Percentiles rank a stretch among this genome's conserved stretches.
phyloP scores from a whole-genome alignment of 495 filamentous ascomycete species.

The Xylaria scruposa region DNA sequence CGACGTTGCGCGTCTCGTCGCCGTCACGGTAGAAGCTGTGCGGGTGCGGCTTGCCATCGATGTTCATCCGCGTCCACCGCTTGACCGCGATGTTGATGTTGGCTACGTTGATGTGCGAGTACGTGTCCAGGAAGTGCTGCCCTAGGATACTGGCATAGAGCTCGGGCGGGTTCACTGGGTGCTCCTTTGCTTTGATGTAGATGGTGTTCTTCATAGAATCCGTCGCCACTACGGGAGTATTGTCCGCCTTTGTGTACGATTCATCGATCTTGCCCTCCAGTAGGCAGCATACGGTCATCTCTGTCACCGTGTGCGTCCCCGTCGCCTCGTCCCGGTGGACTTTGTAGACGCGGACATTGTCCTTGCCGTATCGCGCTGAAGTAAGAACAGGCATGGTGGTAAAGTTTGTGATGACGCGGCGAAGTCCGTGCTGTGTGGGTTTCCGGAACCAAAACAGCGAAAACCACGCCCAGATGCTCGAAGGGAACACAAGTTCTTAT shows the following conservation, averaged over 20 bases:
- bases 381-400: slow-evolving; percentile 63
- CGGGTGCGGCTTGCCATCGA: slow-evolving; percentile 92
- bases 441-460: not conserved
- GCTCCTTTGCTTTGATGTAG: slow-evolving; percentile 91
- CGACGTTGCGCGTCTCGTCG: slow-evolving; percentile 81
- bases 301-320: slow-evolving; percentile 80
- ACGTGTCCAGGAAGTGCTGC: slow-evolving; percentile 85
- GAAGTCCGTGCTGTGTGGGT: slow-evolving; percentile 15
- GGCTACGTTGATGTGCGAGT: slow-evolving; percentile 83
- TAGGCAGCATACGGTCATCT: slow-evolving; percentile 92
- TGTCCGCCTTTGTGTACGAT: slow-evolving; percentile 95
- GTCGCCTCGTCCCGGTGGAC: slow-evolving; percentile 79
- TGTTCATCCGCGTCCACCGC: slow-evolving; percentile 87
- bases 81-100: slow-evolving; percentile 83
- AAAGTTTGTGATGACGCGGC: not conserved
- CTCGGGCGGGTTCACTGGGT: slow-evolving; percentile 92
- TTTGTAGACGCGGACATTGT: slow-evolving; percentile 98
- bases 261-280: slow-evolving; percentile 89
- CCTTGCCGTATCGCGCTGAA: slow-evolving; percentile 89
- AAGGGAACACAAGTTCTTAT: slow-evolving; percentile 22
- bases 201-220: slow-evolving; percentile 98
- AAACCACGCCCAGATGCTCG: not conserved
- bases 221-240: slow-evolving; percentile 93
- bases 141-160: slow-evolving; percentile 85
- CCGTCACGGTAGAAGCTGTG: slow-evolving; percentile 94